These are phyloP conservation scores for Neurospora sp. DNA, from an alignment of 495 filamentous ascomycete species.

Conservation along the genomic window DNA sequence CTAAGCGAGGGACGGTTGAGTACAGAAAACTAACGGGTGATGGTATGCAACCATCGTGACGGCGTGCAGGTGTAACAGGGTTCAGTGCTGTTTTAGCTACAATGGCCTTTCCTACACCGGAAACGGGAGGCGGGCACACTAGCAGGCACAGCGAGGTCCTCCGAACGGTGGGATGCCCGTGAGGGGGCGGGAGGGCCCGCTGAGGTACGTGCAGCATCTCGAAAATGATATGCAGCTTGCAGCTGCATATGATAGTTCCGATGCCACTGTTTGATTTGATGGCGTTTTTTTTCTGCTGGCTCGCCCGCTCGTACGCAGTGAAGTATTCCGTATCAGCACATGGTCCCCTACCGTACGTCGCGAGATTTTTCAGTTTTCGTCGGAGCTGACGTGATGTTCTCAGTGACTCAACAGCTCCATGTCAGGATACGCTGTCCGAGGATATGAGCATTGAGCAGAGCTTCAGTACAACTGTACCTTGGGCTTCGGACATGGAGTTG, in stretches of 20 bases:
- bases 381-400: neutral
- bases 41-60: neutral
- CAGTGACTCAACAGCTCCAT: neutral
- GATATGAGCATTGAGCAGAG: neutral
- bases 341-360: neutral
- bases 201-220: neutral
- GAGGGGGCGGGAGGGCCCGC: neutral
- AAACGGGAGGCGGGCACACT: neutral
- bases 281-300: neutral
- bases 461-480: neutral
- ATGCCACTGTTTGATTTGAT: neutral
- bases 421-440: neutral
- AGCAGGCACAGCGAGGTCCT: neutral
- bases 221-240: neutral
- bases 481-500: neutral
- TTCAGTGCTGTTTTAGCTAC: neutral
- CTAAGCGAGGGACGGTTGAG: neutral
- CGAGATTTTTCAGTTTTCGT: neutral
- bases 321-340: neutral
- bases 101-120: neutral
- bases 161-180: neutral
- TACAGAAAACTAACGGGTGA: neutral
- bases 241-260: neutral
- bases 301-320: neutral
- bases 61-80: neutral